Evolutionary conservation across 257 asterid genomes (phyloP).

Genomic region (Jacaranda mimosifolia): DNA sequence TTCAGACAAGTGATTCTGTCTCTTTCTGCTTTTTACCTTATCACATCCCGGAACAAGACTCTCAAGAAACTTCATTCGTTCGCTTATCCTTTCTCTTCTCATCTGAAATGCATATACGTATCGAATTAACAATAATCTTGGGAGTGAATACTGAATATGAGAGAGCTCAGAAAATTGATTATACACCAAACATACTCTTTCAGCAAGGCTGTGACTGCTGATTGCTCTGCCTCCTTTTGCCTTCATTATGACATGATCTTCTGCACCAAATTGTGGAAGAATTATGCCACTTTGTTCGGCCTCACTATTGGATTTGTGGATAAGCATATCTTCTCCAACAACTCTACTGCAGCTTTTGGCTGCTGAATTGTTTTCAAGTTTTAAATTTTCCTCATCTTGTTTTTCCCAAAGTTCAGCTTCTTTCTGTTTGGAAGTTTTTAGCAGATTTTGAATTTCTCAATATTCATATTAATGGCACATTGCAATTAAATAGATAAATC

Average conservation of each 20-base stretch:
- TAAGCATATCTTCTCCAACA: background rate
- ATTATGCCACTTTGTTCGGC: background rate
- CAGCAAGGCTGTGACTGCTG: constrained; percentile 32
- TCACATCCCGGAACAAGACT: constrained; percentile 31
- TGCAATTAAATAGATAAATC: no score
- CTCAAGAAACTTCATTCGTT: constrained; percentile 28
- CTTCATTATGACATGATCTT: background rate
- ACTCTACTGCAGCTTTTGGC: background rate
- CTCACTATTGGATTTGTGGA: background rate
- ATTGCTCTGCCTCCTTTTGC: constrained; percentile 6
- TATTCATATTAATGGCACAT: no score
- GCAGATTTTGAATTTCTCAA: no score
- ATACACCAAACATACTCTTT: constrained; percentile 7
- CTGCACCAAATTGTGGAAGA: background rate
- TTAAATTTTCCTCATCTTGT: background rate
- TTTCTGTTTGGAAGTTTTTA: no score
- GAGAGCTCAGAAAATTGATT: background rate
- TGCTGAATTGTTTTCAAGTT: background rate
- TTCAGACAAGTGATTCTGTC: background rate
- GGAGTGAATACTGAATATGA: background rate
- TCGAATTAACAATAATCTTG: background rate
- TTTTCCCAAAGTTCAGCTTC: background rate
- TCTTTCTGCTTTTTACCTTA: constrained; percentile 10
- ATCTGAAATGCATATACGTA: constrained; percentile 13
- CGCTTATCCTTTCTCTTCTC: constrained; percentile 31